A percentile compares a stretch with the other conserved stretches of the same genome.
These are phyloP conservation scores for Clonostachys sp. DNA, from an alignment of 2,329 filamentous ascomycete genomes.

Conservation along the genomic window DNA sequence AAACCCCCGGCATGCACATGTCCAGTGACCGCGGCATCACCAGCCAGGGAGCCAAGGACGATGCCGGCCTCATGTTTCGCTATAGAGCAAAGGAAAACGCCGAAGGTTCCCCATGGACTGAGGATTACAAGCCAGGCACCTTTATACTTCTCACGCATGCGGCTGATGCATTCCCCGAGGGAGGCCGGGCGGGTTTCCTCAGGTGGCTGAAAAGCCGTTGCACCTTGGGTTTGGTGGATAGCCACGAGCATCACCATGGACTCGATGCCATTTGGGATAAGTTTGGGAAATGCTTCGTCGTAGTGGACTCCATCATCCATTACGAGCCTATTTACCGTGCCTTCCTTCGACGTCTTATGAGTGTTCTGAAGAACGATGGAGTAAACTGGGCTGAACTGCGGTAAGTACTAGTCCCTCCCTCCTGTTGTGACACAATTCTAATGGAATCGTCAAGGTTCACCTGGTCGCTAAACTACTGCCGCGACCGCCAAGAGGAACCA, in stretches of 20 bases:
- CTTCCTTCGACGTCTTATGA: constrained; percentile 69
- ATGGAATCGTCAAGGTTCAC: constrained; percentile 45
- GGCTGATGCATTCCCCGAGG: constrained; percentile 70
- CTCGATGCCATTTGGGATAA: constrained; percentile 81
- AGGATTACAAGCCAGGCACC: constrained; percentile 53
- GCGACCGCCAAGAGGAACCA: constrained; percentile 56
- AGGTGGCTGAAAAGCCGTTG: constrained; percentile 72
- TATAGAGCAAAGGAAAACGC: constrained; percentile 43
- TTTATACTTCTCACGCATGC: constrained; percentile 56
- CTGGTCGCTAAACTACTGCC: constrained; percentile 68
- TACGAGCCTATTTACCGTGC: constrained; percentile 86
- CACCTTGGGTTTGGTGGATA: constrained; percentile 68
- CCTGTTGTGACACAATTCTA: background rate
- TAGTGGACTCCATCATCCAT: constrained; percentile 71
- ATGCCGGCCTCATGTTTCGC: constrained; percentile 56
- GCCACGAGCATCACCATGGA: constrained; percentile 75
- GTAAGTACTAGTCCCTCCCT: constrained; percentile 18
- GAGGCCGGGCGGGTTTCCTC: constrained; percentile 67
- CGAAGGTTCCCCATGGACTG: constrained; percentile 61
- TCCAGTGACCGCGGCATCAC: constrained; percentile 53
- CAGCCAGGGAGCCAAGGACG: constrained; percentile 45
- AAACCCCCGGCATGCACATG: constrained; percentile 71
- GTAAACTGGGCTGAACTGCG: constrained; percentile 80
- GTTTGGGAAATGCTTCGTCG: constrained; percentile 69
- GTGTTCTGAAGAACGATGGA: constrained; percentile 71